These are phyloP conservation scores for Amylostereum areolatum DNA, from an alignment of 1,284 basidiomycete genomes.

Conservation along the genomic window DNA sequence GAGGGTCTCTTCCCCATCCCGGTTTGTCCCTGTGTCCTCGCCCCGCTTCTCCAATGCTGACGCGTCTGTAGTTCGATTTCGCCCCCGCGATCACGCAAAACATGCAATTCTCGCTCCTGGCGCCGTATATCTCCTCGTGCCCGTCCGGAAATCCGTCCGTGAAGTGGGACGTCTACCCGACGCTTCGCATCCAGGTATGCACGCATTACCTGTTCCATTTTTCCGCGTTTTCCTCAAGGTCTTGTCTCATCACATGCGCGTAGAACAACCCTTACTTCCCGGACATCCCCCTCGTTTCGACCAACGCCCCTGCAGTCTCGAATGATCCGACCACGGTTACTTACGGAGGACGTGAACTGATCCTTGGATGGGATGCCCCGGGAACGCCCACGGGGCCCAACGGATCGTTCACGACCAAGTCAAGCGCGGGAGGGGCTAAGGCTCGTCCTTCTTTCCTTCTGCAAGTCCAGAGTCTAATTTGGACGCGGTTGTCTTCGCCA, in stretches of 20 bases:
- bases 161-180: conserved; percentile 50
- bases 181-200: conserved; percentile 37
- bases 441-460: too few species aligned
- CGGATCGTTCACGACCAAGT: conserved; percentile 42
- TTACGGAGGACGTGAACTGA: conserved; percentile 39
- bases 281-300: conserved; percentile 3
- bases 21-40: conserved; percentile 19
- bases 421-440: conserved; percentile 31
- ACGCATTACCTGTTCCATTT: not conserved
- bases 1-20: conserved; percentile 61
- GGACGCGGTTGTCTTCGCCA: not conserved
- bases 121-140: conserved; percentile 52
- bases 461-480: too few species aligned
- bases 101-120: conserved; percentile 58
- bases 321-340: conserved; percentile 44
- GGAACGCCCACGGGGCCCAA: conserved; percentile 49
- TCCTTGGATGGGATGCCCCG: conserved; percentile 51
- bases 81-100: conserved; percentile 51
- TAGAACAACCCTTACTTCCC: conserved; percentile 26
- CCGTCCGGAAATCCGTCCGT: conserved; percentile 54
- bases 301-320: conserved; percentile 28
- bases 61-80: conserved; percentile 29
- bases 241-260: too few species aligned
- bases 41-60: too few species aligned
- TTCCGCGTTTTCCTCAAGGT: not conserved